Percentiles rank a stretch among this genome's conserved stretches.
phyloP scores from a whole-genome alignment of 2,329 filamentous ascomycete species.

The Arthrocladium fulminans region DNA sequence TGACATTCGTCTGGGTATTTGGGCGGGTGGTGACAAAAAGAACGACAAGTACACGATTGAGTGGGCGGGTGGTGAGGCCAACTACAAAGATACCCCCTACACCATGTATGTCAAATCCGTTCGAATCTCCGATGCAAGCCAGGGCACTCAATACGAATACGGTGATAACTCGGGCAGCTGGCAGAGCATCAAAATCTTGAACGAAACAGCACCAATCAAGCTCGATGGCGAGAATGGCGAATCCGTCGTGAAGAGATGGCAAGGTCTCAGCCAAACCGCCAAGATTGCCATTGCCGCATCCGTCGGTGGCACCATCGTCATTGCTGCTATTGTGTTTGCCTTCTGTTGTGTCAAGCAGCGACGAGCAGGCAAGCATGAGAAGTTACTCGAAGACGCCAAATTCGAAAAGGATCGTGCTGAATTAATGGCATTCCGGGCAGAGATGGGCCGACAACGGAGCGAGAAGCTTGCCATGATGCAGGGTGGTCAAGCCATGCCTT shows the following conservation, averaged over 20 bases:
- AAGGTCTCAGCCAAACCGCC: conserved; percentile 36
- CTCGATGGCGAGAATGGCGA: conserved; percentile 22
- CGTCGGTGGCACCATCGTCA: conserved; percentile 28
- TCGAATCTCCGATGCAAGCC: conserved; percentile 47
- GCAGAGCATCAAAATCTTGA: conserved; percentile 40
- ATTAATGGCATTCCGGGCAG: conserved; percentile 24
- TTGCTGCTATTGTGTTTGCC: conserved; percentile 30
- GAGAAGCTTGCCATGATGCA: conserved; percentile 15
- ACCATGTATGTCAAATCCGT: conserved; percentile 74
- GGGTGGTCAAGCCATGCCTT: background rate
- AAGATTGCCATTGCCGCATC: conserved; percentile 41
- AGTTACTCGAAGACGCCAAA: conserved; percentile 38
- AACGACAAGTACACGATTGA: conserved; percentile 76
- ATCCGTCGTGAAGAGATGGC: conserved; percentile 29
- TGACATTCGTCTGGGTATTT: conserved; percentile 84
- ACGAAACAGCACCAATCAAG: conserved; percentile 26
- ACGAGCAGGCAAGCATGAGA: conserved; percentile 41
- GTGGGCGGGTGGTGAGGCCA: conserved; percentile 79
- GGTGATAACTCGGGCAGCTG: conserved; percentile 31
- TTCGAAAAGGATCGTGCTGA: conserved; percentile 35
- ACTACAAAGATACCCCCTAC: conserved; percentile 77
- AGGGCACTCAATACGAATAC: conserved; percentile 33
- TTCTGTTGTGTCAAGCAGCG: conserved; percentile 45
- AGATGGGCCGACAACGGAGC: conserved; percentile 18
- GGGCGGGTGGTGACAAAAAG: conserved; percentile 76